phyloP scores from a whole-genome alignment of 139 green algal species.

The Volvox africanus region DNA sequence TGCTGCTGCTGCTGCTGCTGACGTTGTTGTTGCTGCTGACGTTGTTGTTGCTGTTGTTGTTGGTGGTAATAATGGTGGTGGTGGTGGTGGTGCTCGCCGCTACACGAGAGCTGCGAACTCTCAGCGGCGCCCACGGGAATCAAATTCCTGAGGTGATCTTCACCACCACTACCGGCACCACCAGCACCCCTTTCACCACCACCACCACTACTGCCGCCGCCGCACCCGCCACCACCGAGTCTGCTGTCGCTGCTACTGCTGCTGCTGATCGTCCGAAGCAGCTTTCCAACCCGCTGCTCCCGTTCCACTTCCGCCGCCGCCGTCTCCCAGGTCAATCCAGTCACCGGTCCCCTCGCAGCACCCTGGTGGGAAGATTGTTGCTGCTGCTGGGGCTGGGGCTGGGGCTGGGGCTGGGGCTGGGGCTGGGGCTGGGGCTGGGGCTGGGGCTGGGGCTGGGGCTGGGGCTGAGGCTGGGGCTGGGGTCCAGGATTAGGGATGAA shows the following conservation, averaged over 20 bases:
- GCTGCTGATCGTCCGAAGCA: no score
- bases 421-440: no score
- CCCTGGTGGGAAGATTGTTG: not conserved
- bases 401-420: not conserved
- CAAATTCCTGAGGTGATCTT: no score
- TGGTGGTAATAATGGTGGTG: no score
- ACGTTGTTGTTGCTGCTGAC: not conserved
- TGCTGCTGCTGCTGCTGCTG: slow-evolving; percentile 1
- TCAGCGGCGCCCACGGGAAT: no score
- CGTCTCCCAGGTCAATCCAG: no score
- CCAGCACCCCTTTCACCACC: not conserved
- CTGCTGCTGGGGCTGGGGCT: not conserved
- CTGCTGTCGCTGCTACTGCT: not conserved
- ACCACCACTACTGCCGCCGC: not conserved
- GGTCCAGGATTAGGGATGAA: not conserved
- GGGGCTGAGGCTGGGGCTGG: not conserved
- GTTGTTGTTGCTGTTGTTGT: not conserved
- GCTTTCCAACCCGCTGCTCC: no score
- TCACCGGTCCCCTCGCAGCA: no score
- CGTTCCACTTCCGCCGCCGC: no score
- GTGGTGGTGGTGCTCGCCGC: no score
- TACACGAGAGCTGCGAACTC: no score
- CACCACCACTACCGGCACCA: not conserved
- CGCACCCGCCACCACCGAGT: not conserved
- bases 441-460: no score